phyloP scores from a whole-genome alignment of 352 stramenopile genomes.

The Aphanomyces invadans region DNA sequence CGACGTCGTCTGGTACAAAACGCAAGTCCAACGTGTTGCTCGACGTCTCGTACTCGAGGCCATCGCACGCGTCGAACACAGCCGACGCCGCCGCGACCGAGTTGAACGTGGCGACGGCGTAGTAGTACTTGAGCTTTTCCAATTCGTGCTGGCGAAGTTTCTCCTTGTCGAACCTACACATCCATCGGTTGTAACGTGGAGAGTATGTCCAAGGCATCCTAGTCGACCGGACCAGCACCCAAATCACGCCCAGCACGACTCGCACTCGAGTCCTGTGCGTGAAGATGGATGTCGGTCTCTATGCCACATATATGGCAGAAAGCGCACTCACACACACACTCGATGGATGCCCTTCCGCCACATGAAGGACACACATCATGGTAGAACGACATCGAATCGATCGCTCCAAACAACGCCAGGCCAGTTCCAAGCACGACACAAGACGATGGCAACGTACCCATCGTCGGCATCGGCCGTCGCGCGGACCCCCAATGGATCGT shows the following conservation, averaged over 20 bases:
- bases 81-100: conserved; percentile 83
- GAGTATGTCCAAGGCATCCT: no score
- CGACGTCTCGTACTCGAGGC: conserved; percentile 96
- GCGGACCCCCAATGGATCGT: conserved; percentile 61
- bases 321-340: no score
- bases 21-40: conserved; percentile 92
- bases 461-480: conserved; percentile 45
- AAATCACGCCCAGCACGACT: no score
- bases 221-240: no score
- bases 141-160: conserved; percentile 95
- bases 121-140: conserved; percentile 98
- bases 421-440: not conserved
- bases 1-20: conserved; percentile 89
- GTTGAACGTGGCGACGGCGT: conserved; percentile 93
- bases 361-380: no score
- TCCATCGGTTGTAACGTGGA: no score
- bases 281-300: no score
- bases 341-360: no score
- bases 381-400: no score
- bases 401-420: not conserved
- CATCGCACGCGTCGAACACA: conserved; percentile 94
- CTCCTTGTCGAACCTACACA: conserved; percentile 85
- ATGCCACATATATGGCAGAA: no score
- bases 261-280: no score
- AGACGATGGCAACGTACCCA: not conserved